A percentile compares a stretch with the other conserved stretches of the same genome.
phyloP scores from a whole-genome alignment of 2,329 filamentous ascomycete species.

The Venturia nashicola region DNA sequence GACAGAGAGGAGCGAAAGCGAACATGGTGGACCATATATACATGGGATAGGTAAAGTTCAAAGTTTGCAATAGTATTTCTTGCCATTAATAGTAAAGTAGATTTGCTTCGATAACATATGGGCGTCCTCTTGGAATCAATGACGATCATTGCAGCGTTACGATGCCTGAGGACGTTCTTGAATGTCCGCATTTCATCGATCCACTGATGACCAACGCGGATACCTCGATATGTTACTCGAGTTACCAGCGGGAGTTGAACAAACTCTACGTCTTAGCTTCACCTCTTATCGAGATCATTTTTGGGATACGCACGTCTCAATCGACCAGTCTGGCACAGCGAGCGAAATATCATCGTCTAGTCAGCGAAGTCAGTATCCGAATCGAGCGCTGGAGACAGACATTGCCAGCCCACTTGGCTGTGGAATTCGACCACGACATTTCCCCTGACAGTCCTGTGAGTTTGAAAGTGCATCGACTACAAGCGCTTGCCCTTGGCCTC shows the following conservation, averaged over 20 bases:
- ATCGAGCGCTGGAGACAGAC: slow-evolving; percentile 16
- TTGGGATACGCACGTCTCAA: slow-evolving; percentile 14
- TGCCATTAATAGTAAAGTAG: slow-evolving; percentile 7
- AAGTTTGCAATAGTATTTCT: neutral
- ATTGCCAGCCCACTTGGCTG: slow-evolving; percentile 16
- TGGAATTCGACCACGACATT: slow-evolving; percentile 15
- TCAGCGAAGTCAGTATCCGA: slow-evolving; percentile 14
- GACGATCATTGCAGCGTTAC: slow-evolving; percentile 27
- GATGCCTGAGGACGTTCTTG: slow-evolving; percentile 23
- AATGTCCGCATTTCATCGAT: slow-evolving; percentile 19
- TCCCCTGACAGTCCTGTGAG: slow-evolving; percentile 11
- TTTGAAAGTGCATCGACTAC: slow-evolving; percentile 18
- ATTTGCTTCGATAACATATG: slow-evolving; percentile 30
- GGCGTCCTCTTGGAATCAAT: slow-evolving; percentile 28
- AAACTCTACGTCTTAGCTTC: slow-evolving; percentile 20
- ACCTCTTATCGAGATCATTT: slow-evolving; percentile 20
- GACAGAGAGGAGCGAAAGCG: slow-evolving; percentile 26
- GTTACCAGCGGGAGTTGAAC: slow-evolving; percentile 18
- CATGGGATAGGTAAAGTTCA: slow-evolving; percentile 23
- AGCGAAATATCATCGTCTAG: slow-evolving; percentile 13
- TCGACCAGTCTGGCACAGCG: slow-evolving; percentile 9
- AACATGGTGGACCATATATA: slow-evolving; percentile 32
- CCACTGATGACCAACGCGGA: neutral
- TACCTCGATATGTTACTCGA: slow-evolving; percentile 13
- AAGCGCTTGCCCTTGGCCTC: slow-evolving; percentile 30